Evolutionary conservation across 2,329 filamentous ascomycete genomes (phyloP), one percentile per base, ranked within the genome.

Genomic region (Herpotrichia juniperi): DNA sequence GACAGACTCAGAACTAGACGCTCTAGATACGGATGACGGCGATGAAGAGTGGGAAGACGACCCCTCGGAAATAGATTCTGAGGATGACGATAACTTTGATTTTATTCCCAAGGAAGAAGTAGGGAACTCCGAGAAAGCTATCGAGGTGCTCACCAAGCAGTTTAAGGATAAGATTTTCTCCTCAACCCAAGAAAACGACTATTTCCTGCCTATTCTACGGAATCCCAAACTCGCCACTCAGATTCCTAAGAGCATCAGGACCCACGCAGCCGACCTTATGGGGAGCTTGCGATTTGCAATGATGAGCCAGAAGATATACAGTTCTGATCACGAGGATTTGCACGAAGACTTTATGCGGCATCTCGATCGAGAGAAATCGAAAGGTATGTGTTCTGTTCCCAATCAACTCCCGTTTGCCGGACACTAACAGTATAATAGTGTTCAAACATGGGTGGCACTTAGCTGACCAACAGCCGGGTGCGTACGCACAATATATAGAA

Each of bases 361-460:
- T 51, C 64, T 75, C 21, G n/a, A n/a, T n/a, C 67, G 71, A 21
- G 66, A 75, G 43, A 72, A 71, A 49, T 66, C 70, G 11, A 73
- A 63, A 66, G 62, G 67, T 71, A 63, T 50, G 61, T 53, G 3
- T 1, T 32, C 8, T 10, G 10, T 39, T 39, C 9, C 8, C 9
- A 10, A 8, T 19, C 17, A 11, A 10, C 10, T n/a, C n/a, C n/a
- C n/a, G n/a, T n/a, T n/a, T n/a, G n/a, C n/a, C n/a, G 8, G 34
- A 16, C 17, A 39, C 14, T 25, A 42, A 39, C 17, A 6, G 19
- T 42, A n/a, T 31, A 39, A 47, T 46, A 73, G 65, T 64, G 7
- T 77, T 79, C 62, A 77, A 80, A 45, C 66, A 78, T 42, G 66
- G 68, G 24, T 81, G 78, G 66, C 79, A 81, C 50, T 64, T 69